A percentile compares a stretch with the other conserved stretches of the same genome.
These are phyloP conservation scores for Ambrosiella xylebori DNA, from an alignment of 2,329 filamentous ascomycete genomes.

Conservation along the genomic window DNA sequence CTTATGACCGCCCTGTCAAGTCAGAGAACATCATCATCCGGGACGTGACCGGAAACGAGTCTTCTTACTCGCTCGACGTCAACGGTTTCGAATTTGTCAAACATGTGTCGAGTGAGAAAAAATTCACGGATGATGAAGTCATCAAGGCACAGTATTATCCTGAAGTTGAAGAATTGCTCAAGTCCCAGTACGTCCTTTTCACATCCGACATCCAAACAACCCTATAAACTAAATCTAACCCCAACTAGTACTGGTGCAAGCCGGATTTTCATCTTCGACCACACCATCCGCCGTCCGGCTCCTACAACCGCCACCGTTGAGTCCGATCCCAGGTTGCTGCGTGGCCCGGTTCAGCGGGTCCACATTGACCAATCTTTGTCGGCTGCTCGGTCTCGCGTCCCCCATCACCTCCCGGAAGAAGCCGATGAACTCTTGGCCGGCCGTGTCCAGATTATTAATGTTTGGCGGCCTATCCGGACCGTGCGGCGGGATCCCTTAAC, in stretches of 20 bases:
- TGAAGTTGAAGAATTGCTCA: conserved; percentile 50
- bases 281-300: conserved; percentile 44
- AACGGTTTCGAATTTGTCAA: conserved; percentile 25
- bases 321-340: conserved; percentile 24
- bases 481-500: conserved; percentile 33
- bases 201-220: not conserved
- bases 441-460: conserved; percentile 38
- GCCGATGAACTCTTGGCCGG: conserved; percentile 21
- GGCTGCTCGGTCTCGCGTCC: conserved; percentile 27
- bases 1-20: conserved; percentile 19
- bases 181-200: conserved; percentile 23
- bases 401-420: conserved; percentile 22
- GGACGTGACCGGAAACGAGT: conserved; percentile 25
- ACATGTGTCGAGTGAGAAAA: conserved; percentile 19
- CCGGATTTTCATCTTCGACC: conserved; percentile 52
- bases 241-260: conserved; percentile 36
- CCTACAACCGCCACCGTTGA: conserved; percentile 28
- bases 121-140: conserved; percentile 34
- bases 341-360: conserved; percentile 21
- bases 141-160: conserved; percentile 53
- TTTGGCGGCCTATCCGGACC: conserved; percentile 29
- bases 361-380: conserved; percentile 39
- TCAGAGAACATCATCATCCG: conserved; percentile 18
- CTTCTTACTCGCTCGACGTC: conserved; percentile 23
- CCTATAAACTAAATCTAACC: conserved; percentile 17